Percentiles rank a stretch among this genome's conserved stretches.
These are phyloP conservation scores for Zygosaccharomyces sapae DNA, from an alignment of 1,139 yeast genomes.

Conservation along the genomic window DNA sequence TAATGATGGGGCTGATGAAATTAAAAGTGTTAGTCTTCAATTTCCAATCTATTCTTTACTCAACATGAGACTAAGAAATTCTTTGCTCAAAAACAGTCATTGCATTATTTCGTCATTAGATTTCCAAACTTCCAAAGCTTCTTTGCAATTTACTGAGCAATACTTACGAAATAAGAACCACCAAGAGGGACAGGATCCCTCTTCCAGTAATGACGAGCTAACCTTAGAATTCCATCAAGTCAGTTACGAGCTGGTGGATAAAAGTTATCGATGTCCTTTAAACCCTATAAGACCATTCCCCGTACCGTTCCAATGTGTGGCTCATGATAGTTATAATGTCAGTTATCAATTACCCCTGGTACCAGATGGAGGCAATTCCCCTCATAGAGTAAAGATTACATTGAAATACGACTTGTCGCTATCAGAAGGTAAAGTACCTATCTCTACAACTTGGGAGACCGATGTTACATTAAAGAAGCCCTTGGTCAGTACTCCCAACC, in stretches of 20 bases:
- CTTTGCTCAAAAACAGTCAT: slow-evolving; percentile 20
- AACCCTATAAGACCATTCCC: slow-evolving; percentile 25
- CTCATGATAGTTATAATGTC: slow-evolving; percentile 31
- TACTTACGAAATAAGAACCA: slow-evolving; percentile 6
- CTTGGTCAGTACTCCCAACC: slow-evolving; percentile 17
- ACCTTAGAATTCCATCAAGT: slow-evolving; percentile 19
- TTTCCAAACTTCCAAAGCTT: slow-evolving; percentile 33
- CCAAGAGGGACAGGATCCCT: neutral
- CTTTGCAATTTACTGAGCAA: slow-evolving; percentile 19
- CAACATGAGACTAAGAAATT: slow-evolving; percentile 34
- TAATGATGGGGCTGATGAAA: neutral
- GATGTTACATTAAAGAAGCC: slow-evolving; percentile 31
- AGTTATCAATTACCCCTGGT: slow-evolving; percentile 28
- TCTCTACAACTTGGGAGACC: slow-evolving; percentile 35
- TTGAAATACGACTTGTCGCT: slow-evolving; percentile 22
- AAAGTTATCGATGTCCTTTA: slow-evolving; percentile 21
- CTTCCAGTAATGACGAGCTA: slow-evolving; percentile 1
- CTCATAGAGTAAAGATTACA: slow-evolving; percentile 29
- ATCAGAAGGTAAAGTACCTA: slow-evolving; percentile 15
- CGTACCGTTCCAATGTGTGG: slow-evolving; percentile 23
- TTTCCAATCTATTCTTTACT: slow-evolving; percentile 33
- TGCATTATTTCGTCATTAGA: slow-evolving; percentile 33
- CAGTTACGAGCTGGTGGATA: slow-evolving; percentile 26
- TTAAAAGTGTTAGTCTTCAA: slow-evolving; percentile 12
- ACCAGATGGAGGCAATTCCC: slow-evolving; percentile 12